Conservation (phyloP, 2,329 filamentous ascomycete species). For the Fusarium nematophilum region DNA sequence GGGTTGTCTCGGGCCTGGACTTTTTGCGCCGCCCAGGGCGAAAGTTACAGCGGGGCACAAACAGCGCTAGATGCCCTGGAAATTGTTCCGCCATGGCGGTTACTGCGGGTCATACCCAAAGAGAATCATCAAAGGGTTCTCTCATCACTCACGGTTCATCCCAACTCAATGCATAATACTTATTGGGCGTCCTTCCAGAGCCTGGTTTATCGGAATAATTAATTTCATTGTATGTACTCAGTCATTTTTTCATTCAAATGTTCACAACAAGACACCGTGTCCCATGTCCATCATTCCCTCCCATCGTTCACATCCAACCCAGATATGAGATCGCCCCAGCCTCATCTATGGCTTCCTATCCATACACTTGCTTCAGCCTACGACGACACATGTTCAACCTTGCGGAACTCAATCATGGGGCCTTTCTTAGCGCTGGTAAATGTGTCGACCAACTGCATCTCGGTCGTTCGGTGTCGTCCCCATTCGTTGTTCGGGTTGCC, state of each 20-base stretch:
- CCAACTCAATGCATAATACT: too few species aligned
- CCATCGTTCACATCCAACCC: not conserved
- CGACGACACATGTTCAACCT: slow-evolving; percentile 36
- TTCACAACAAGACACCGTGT: not conserved
- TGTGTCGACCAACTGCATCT: slow-evolving; percentile 78
- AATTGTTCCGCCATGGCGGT: too few species aligned
- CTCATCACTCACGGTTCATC: too few species aligned
- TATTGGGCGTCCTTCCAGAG: too few species aligned
- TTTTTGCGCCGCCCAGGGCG: slow-evolving; percentile 11
- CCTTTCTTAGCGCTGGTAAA: slow-evolving; percentile 81
- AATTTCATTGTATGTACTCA: not conserved
- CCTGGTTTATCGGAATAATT: too few species aligned
- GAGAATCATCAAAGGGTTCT: too few species aligned
- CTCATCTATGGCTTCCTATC: not conserved
- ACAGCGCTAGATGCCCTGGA: too few species aligned
- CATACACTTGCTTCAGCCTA: not conserved
- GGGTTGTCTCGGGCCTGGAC: slow-evolving; percentile 3
- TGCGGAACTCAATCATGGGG: slow-evolving; percentile 72
- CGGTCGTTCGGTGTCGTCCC: slow-evolving; percentile 65
- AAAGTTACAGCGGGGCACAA: slow-evolving; percentile 15
- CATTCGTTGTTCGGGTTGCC: slow-evolving; percentile 60
- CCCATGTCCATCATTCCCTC: not conserved
- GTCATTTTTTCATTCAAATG: slow-evolving; percentile 3
- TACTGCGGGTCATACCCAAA: too few species aligned
- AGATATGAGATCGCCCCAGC: too few species aligned